Conservation (phyloP, 768 basidiomycete species). For the Scleroderma bovista region DNA sequence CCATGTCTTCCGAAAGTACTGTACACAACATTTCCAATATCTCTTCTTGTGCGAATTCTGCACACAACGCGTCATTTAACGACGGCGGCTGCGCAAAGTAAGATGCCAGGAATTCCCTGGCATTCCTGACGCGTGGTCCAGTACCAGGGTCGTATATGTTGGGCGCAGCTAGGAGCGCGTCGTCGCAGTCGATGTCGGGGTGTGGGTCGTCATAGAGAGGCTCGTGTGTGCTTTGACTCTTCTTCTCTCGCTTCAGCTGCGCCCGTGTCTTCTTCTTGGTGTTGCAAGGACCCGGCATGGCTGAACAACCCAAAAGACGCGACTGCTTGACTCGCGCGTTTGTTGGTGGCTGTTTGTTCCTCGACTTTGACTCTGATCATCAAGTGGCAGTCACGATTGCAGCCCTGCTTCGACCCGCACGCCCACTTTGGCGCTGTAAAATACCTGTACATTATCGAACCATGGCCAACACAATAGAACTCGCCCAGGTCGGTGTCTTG, state of each 20-base stretch:
- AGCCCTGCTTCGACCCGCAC: conserved; percentile 18
- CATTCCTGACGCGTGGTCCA: conserved; percentile 68
- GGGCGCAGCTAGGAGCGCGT: conserved; percentile 40
- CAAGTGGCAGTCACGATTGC: conserved; percentile 23
- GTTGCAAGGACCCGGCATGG: conserved; percentile 64
- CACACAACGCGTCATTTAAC: conserved; percentile 60
- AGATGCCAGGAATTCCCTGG: conserved; percentile 59
- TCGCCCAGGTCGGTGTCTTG: conserved; percentile 45
- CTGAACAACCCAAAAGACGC: no score
- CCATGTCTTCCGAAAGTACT: conserved; percentile 65
- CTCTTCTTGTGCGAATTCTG: conserved; percentile 73
- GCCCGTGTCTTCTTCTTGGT: conserved; percentile 40
- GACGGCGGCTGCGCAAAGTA: conserved; percentile 65
- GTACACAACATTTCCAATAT: conserved; percentile 67
- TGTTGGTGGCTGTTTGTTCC: no score
- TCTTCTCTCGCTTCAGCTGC: conserved; percentile 29
- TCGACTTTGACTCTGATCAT: conserved; percentile 7
- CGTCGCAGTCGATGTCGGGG: conserved; percentile 3
- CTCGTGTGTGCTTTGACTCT: conserved; percentile 3
- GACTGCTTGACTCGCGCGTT: conserved; percentile 16
- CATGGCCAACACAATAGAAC: conserved; percentile 63
- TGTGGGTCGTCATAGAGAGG: neutral
- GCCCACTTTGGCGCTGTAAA: conserved; percentile 30
- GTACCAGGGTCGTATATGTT: conserved; percentile 76
- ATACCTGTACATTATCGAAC: conserved; percentile 17